Evolutionary conservation across 352 stramenopile species (phyloP).

Genomic region (Pythium monospermum): DNA sequence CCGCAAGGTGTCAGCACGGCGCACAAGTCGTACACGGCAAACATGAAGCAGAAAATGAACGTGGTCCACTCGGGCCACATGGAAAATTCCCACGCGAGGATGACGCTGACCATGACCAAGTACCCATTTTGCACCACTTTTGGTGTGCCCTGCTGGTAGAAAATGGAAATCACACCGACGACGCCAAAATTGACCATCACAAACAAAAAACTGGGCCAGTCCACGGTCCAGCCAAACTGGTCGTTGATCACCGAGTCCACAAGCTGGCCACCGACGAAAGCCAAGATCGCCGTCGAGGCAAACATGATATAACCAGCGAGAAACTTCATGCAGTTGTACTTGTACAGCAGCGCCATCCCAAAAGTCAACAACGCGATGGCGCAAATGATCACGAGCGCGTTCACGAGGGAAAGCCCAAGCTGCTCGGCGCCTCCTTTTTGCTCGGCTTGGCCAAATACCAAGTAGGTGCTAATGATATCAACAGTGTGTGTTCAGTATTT

Average conservation of each 20-base stretch:
- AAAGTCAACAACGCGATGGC: slow-evolving; percentile 85
- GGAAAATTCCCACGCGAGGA: slow-evolving; percentile 96
- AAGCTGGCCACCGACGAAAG: slow-evolving; percentile 82
- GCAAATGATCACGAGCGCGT: slow-evolving; percentile 86
- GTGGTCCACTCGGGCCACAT: slow-evolving; percentile 95
- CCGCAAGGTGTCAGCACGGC: slow-evolving; percentile 97
- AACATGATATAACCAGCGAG: slow-evolving; percentile 88
- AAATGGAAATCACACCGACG: slow-evolving; percentile 86
- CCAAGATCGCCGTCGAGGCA: slow-evolving; percentile 78
- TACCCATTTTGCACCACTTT: slow-evolving; percentile 92
- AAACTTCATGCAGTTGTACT: slow-evolving; percentile 86
- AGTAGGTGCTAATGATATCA: slow-evolving; percentile 76
- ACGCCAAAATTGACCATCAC: slow-evolving; percentile 91
- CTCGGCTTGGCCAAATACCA: slow-evolving; percentile 72
- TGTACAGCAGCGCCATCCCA: slow-evolving; percentile 87
- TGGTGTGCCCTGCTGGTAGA: slow-evolving; percentile 84
- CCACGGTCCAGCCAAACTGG: slow-evolving; percentile 64
- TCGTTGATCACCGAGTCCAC: slow-evolving; percentile 76
- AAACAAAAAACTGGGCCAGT: slow-evolving; percentile 79
- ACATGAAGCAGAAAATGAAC: slow-evolving; percentile 91
- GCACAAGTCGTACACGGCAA: slow-evolving; percentile 97
- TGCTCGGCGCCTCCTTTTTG: slow-evolving; percentile 24
- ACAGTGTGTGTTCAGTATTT: slow-evolving; percentile 5
- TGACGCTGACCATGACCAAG: slow-evolving; percentile 93
- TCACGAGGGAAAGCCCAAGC: slow-evolving; percentile 75